These are phyloP conservation scores for Podospora conica DNA, from an alignment of 495 filamentous ascomycete genomes.

Conservation along the genomic window DNA sequence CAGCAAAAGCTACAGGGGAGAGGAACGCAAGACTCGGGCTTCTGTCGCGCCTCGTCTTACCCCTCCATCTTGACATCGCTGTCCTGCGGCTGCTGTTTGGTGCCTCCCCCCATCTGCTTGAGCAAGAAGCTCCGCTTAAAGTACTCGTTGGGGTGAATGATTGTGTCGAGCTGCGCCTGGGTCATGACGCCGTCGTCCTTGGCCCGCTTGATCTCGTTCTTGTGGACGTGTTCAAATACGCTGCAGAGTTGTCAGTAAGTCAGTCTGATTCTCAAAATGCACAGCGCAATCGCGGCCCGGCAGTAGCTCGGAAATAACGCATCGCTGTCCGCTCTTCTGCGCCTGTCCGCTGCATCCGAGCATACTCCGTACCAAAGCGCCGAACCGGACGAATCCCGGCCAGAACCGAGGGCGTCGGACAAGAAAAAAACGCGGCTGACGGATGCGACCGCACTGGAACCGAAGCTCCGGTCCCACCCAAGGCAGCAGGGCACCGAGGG, in stretches of 20 bases:
- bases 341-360: neutral
- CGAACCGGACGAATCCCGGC: neutral
- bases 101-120: conserved; percentile 57
- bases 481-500: neutral
- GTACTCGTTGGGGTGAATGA: conserved; percentile 96
- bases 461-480: neutral
- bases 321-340: neutral
- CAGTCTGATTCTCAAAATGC: conserved; percentile 2
- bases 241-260: conserved; percentile 18
- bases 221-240: conserved; percentile 86
- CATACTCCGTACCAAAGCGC: neutral
- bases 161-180: conserved; percentile 80
- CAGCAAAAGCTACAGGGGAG: neutral
- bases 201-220: conserved; percentile 78
- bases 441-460: neutral
- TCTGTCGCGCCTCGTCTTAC: conserved; percentile 2
- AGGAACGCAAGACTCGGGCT: neutral
- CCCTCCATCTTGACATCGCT: conserved; percentile 49
- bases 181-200: conserved; percentile 77
- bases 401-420: neutral
- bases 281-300: neutral
- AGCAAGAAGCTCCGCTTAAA: conserved; percentile 89
- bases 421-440: neutral
- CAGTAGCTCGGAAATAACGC: neutral
- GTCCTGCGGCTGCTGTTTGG: conserved; percentile 4